Evolutionary conservation across 2,329 filamentous ascomycete genomes (phyloP).

Genomic region (Septoria linicola): DNA sequence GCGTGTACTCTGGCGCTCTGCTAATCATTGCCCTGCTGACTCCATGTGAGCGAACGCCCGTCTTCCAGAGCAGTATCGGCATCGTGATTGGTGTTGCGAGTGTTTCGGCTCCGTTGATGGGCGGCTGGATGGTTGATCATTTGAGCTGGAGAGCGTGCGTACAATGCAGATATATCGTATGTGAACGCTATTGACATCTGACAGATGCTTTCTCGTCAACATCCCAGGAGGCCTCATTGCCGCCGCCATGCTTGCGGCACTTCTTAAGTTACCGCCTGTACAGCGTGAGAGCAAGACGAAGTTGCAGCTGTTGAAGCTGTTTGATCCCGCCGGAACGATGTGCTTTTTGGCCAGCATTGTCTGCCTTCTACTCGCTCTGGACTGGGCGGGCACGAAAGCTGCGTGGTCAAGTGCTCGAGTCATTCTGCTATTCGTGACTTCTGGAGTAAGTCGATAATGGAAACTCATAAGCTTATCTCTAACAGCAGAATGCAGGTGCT

Average conservation of each 20-base stretch:
- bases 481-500: constrained; percentile 20
- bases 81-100: constrained; percentile 3
- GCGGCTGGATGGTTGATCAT: constrained; percentile 1
- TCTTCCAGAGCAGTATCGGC: not conserved
- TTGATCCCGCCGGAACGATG: constrained; percentile 40
- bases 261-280: not conserved
- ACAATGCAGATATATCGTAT: too few species aligned
- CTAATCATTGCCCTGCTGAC: constrained; percentile 1
- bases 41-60: not conserved
- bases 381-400: constrained; percentile 45
- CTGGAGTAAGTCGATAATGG: constrained; percentile 29
- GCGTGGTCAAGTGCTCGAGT: constrained; percentile 44
- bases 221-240: not conserved
- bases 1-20: not conserved
- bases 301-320: constrained; percentile 21
- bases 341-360: constrained; percentile 40
- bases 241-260: not conserved
- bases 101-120: constrained; percentile 3
- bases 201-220: not conserved
- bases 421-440: constrained; percentile 49
- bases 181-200: not conserved
- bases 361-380: constrained; percentile 48
- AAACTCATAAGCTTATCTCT: too few species aligned
- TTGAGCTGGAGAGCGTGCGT: not conserved
- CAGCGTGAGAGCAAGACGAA: not conserved